Evolutionary conservation across 805 yeast genomes (phyloP).

Genomic region (Saccharomycodes ludwigii): DNA sequence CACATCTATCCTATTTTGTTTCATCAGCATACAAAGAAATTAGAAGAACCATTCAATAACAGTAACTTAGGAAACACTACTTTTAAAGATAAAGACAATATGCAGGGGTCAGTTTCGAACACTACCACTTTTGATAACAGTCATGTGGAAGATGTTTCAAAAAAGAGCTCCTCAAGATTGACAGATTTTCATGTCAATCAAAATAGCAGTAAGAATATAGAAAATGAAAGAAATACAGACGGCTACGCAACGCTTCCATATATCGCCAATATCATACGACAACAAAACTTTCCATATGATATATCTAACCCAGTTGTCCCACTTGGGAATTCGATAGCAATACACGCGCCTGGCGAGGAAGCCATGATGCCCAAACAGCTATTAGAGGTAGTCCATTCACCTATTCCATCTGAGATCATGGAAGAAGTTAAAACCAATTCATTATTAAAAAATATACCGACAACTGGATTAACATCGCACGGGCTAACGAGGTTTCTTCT

Average conservation of each 20-base stretch:
- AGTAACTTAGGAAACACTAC: too few relatives aligned
- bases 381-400: slow-evolving; percentile 10
- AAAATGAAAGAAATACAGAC: too few relatives aligned
- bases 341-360: slow-evolving; percentile 7
- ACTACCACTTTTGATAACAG: too few relatives aligned
- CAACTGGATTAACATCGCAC: slow-evolving; percentile 48
- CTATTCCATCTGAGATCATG: slow-evolving; percentile 9
- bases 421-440: slow-evolving; percentile 6
- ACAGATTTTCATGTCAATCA: too few relatives aligned
- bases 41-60: slow-evolving; percentile 8
- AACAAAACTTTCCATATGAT: slow-evolving; percentile 7
- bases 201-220: too few relatives aligned
- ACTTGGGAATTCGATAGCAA: slow-evolving; percentile 11
- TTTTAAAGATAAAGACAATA: too few relatives aligned
- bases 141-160: too few relatives aligned
- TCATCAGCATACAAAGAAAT: neutral
- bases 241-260: neutral
- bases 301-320: slow-evolving; percentile 4
- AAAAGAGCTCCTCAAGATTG: too few relatives aligned
- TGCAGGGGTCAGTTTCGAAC: too few relatives aligned
- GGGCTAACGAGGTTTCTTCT: slow-evolving; percentile 64
- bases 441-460: slow-evolving; percentile 33
- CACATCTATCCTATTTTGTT: slow-evolving; percentile 3
- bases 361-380: slow-evolving; percentile 7
- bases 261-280: slow-evolving; percentile 4